A percentile compares a stretch with the other conserved stretches of the same genome.
Evolutionary conservation across 1,284 basidiomycete genomes (phyloP).

Genomic region (Athelia psychrophila): DNA sequence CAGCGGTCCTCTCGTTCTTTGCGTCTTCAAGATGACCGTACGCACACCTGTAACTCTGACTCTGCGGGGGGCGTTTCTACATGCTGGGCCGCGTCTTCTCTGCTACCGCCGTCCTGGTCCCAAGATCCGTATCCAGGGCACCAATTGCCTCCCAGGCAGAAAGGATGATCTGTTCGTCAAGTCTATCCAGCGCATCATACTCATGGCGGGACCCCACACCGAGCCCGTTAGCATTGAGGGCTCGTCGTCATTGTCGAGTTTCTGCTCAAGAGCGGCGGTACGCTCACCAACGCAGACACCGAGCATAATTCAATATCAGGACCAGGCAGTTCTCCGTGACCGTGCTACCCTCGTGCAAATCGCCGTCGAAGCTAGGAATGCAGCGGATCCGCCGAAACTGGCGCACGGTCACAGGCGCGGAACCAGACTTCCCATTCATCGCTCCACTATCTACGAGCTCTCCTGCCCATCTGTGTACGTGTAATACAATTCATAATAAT

Average conservation of each 20-base stretch:
- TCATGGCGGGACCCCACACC: slow-evolving; percentile 99
- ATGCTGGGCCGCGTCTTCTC: slow-evolving; percentile 99
- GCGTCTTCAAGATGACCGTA: slow-evolving; percentile 95
- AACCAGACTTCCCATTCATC: too few species aligned
- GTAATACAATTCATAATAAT: too few species aligned
- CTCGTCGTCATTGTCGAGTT: slow-evolving; percentile 99
- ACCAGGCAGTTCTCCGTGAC: slow-evolving; percentile 99
- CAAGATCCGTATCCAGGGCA: too few species aligned
- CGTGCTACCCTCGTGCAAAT: slow-evolving; percentile 99
- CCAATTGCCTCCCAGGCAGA: slow-evolving; percentile 98
- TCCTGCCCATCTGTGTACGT: slow-evolving; percentile 99
- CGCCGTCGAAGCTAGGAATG: slow-evolving; percentile 99
- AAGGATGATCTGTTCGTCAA: slow-evolving; percentile 99
- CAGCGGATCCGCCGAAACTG: slow-evolving; percentile 97
- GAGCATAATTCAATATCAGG: slow-evolving; percentile 99
- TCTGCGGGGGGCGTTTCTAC: slow-evolving; percentile 99
- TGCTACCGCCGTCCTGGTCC: slow-evolving; percentile 93
- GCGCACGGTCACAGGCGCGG: slow-evolving; percentile 99
- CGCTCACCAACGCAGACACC: slow-evolving; percentile 93
- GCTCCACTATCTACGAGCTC: too few species aligned
- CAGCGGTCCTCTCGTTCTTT: too few species aligned
- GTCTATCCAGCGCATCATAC: slow-evolving; percentile 97
- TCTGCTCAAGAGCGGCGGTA: slow-evolving; percentile 99
- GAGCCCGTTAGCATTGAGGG: slow-evolving; percentile 99
- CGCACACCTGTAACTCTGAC: too few species aligned